Evolutionary conservation across 2,329 filamentous ascomycete genomes (phyloP).

Genomic region (Verticillium longisporum): DNA sequence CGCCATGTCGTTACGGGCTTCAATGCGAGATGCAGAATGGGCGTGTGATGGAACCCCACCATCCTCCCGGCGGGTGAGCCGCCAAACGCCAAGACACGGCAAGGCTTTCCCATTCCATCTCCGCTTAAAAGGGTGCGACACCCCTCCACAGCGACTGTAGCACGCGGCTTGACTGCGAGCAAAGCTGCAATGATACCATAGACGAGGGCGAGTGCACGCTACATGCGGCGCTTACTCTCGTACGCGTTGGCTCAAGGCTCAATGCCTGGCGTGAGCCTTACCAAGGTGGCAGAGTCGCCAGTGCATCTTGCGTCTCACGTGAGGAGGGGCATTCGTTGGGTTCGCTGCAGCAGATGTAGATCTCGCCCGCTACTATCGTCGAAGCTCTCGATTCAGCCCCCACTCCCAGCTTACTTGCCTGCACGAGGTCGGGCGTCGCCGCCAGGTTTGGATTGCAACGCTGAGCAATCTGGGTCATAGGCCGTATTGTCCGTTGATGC

Average conservation of each 20-base stretch:
- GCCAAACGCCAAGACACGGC: background rate
- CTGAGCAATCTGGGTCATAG: background rate
- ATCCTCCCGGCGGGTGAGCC: background rate
- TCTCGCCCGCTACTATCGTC: background rate
- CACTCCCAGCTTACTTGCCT: background rate
- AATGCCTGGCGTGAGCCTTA: too few relatives aligned
- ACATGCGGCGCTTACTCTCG: too few relatives aligned
- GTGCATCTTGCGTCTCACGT: too few relatives aligned
- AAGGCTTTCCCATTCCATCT: background rate
- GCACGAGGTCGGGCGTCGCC: background rate
- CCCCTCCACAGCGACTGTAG: too few relatives aligned
- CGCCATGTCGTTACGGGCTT: too few relatives aligned
- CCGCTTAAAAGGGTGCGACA: too few relatives aligned
- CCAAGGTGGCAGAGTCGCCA: too few relatives aligned
- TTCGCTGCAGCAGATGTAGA: background rate
- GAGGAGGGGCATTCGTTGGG: background rate
- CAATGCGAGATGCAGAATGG: too few relatives aligned
- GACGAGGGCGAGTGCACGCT: too few relatives aligned
- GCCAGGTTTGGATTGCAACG: background rate
- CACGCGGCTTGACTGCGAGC: background rate
- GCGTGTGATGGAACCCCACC: background rate
- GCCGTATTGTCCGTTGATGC: too few relatives aligned
- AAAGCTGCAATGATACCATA: too few relatives aligned
- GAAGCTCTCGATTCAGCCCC: background rate
- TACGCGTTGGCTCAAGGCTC: too few relatives aligned